Evolutionary conservation across 2,329 filamentous ascomycete genomes (phyloP), one percentile per base, ranked within the genome.

Genomic region (Diaporthe aspalathi): DNA sequence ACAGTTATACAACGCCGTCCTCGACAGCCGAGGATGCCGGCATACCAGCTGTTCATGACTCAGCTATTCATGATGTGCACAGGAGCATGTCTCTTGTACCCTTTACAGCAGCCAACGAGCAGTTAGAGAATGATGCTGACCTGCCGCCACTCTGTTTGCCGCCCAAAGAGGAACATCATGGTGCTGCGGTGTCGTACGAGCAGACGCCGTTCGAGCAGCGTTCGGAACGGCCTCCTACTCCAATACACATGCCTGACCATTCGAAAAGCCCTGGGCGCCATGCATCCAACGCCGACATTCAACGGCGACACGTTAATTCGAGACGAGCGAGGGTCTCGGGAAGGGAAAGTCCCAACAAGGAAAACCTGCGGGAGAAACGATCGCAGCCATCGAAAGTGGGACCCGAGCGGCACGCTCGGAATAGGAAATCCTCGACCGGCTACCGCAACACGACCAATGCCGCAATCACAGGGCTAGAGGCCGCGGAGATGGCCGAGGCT

Each of bases 371-470:
- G 9, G 5, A 16, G 4, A 24, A 3, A 43, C 54, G 17, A 43
- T 17, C n/a, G n/a, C 35, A 12, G 14, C n/a, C 32, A 27, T 35
- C 12, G 17, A 5, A 29, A 38, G 3, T 32, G 35, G n/a, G 17
- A 14, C 24, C 35, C 20, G n/a, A 43, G 1, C 75, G 74, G 54
- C 75, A 73, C 20, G 74, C 70, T 45, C 74, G 76, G n/a, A 80
- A 79, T 73, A 78, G 78, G 1, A 66, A 71, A 3, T 78, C 78
- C 0, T 79, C 79, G 0, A 77, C 73, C 35, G 77, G 76, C 40
- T 80, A 77, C 73, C 76, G 79, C 9, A 76, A 76, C 29, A 80
- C 78, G 66, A 76, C 76, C 11, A 78, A 77, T 49, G 76, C 76
- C 0, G 76, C 75, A 14, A 68, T 74, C 3, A 73, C 73, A 4